A percentile compares a stretch with the other conserved stretches of the same genome.
Evolutionary conservation across 2,329 filamentous ascomycete genomes (phyloP).

Genomic region (Colletotrichum limetticola): DNA sequence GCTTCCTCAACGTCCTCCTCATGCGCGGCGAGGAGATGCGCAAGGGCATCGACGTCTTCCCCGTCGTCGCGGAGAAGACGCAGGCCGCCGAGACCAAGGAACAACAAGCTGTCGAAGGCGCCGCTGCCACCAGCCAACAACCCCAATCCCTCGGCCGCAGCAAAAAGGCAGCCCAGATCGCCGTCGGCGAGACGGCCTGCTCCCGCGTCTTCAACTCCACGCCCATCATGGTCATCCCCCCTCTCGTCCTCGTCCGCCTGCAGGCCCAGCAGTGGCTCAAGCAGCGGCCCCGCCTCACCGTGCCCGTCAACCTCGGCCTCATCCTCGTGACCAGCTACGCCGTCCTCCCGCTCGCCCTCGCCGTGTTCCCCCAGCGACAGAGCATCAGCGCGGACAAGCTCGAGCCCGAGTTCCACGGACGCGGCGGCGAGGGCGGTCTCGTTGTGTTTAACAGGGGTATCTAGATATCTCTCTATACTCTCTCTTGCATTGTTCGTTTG

Average conservation of each 20-base stretch:
- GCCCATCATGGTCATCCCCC: slow-evolving; percentile 96
- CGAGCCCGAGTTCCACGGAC: slow-evolving; percentile 87
- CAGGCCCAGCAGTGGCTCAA: slow-evolving; percentile 87
- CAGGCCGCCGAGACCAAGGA: slow-evolving; percentile 60
- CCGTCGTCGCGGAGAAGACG: slow-evolving; percentile 78
- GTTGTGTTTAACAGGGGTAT: slow-evolving; percentile 99
- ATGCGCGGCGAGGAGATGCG: slow-evolving; percentile 98
- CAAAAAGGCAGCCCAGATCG: slow-evolving; percentile 86
- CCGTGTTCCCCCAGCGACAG: slow-evolving; percentile 92
- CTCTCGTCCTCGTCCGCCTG: slow-evolving; percentile 84
- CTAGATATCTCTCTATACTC: slow-evolving; percentile 47
- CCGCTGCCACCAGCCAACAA: slow-evolving; percentile 57
- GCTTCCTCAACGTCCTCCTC: slow-evolving; percentile 93
- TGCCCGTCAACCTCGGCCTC: slow-evolving; percentile 86
- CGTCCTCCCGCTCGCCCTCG: slow-evolving; percentile 88
- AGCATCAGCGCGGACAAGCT: slow-evolving; percentile 78
- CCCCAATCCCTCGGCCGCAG: slow-evolving; percentile 81
- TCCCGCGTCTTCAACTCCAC: slow-evolving; percentile 93
- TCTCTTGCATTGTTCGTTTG: not conserved
- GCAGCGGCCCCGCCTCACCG: slow-evolving; percentile 78
- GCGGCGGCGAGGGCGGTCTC: slow-evolving; percentile 80
- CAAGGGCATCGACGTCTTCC: slow-evolving; percentile 91
- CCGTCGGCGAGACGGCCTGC: slow-evolving; percentile 91
- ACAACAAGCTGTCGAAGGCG: slow-evolving; percentile 66
- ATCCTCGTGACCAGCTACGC: slow-evolving; percentile 89